Evolutionary conservation across 1,284 basidiomycete genomes (phyloP).

Genomic region (Papiliotrema flavescens): DNA sequence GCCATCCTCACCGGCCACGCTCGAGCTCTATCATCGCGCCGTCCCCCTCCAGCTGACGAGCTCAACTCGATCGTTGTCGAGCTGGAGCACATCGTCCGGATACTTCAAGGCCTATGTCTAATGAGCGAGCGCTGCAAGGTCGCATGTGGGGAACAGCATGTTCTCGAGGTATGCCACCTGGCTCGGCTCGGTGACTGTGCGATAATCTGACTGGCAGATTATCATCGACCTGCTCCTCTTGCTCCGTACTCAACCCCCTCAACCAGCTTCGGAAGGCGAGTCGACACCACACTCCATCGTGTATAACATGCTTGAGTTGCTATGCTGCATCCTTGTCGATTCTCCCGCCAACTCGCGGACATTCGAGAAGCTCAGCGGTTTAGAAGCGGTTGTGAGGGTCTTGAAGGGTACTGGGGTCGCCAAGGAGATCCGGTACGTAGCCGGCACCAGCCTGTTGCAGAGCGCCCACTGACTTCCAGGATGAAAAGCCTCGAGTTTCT

Average conservation of each 20-base stretch:
- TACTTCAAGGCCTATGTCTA: slow-evolving; percentile 76
- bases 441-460: neutral
- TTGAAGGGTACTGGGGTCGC: slow-evolving; percentile 75
- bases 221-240: slow-evolving; percentile 41
- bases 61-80: slow-evolving; percentile 30
- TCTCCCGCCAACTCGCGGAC: slow-evolving; percentile 64
- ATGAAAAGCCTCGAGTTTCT: slow-evolving; percentile 92
- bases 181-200: slow-evolving; percentile 1
- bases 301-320: slow-evolving; percentile 69
- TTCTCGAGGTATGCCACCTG: slow-evolving; percentile 61
- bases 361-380: slow-evolving; percentile 71
- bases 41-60: slow-evolving; percentile 19
- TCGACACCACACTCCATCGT: slow-evolving; percentile 46
- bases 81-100: slow-evolving; percentile 53
- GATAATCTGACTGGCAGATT: slow-evolving; percentile 21
- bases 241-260: slow-evolving; percentile 29
- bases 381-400: slow-evolving; percentile 74
- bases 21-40: slow-evolving; percentile 23
- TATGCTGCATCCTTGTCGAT: slow-evolving; percentile 80
- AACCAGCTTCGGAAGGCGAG: slow-evolving; percentile 11
- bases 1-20: slow-evolving; percentile 33
- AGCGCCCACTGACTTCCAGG: neutral
- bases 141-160: slow-evolving; percentile 64
- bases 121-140: slow-evolving; percentile 65
- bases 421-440: slow-evolving; percentile 72